Percentiles rank a stretch among this genome's conserved stretches.
These are phyloP conservation scores for Ustilago vetiveriae DNA, from an alignment of 1,284 basidiomycete genomes.

Conservation along the genomic window DNA sequence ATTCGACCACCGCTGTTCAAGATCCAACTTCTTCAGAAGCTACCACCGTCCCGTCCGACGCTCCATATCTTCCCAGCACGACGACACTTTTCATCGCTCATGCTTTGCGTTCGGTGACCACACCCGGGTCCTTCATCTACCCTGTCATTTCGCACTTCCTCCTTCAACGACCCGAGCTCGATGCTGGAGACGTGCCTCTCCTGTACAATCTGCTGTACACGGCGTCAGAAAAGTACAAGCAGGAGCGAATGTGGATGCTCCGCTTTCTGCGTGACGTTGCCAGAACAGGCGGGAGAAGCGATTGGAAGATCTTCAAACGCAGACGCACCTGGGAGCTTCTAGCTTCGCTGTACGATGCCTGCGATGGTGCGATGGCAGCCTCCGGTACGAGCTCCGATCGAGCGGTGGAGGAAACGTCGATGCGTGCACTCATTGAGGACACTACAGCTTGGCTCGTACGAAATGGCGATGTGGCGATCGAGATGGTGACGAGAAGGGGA, in stretches of 20 bases:
- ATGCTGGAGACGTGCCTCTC: constrained; percentile 81
- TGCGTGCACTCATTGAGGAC: constrained; percentile 37
- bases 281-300: constrained; percentile 72
- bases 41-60: constrained; percentile 61
- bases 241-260: constrained; percentile 85
- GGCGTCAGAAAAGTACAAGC: constrained; percentile 77
- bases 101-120: constrained; percentile 79
- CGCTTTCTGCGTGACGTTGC: constrained; percentile 84
- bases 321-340: constrained; percentile 88
- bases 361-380: constrained; percentile 68
- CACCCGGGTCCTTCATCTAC: constrained; percentile 82
- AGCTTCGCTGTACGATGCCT: constrained; percentile 77
- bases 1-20: constrained; percentile 15
- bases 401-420: constrained; percentile 31
- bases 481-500: constrained; percentile 44
- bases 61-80: constrained; percentile 75
- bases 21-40: constrained; percentile 3
- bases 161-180: constrained; percentile 80
- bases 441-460: constrained; percentile 30
- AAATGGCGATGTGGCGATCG: constrained; percentile 38
- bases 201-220: constrained; percentile 83
- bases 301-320: constrained; percentile 83
- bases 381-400: constrained; percentile 9
- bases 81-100: constrained; percentile 83
- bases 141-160: constrained; percentile 82